Base-by-base conservation (phyloP, 495 filamentous ascomycete species). In the Tuber borchii region DNA sequence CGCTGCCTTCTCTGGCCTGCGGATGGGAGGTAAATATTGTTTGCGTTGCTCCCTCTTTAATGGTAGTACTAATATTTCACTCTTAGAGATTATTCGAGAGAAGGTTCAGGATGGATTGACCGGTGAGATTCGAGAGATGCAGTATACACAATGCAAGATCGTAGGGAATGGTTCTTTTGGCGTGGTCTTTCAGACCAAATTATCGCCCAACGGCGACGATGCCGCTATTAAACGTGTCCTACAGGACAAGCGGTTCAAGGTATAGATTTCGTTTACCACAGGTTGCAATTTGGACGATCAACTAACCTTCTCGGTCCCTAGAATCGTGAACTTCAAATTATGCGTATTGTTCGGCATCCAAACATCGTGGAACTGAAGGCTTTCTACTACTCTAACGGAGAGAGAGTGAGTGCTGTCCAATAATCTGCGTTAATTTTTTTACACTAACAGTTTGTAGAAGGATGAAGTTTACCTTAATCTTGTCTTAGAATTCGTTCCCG, bases 121-220 rank as follows among this genome's bases (percentile, higher is more conserved):
- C 1, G 95, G 95, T 71, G 96, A 99, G 83, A 94, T 93, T 76
- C 92, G 91, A 84, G 95, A 99, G 82, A 91, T 99, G 86, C 93
- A 95, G 83, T 99, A 99, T 83, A 98, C 95, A 68, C 95, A 99
- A 84, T 99, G 95, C 87, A 99, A 99, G 87, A 98, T 99, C 78
- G 95, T 99, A n/a, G 95, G 95, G 81, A 99, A 99, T 85, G 95
- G 95, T 73, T 98, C 95, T 20, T 99, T 99, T 84, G 95, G 95
- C 76, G 95, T 99, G 34, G 95, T 99, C 77, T 99, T 99, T 84
- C 95, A 99, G 85, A 99, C 95, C 44, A 99, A 98, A 86, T 90
- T 99, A 82, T 94, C 95, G 77, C 95, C 95, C 22, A 95, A 91
- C 79, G 95, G 95, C 76, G 95, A 99, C 84, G 95, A 99, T 86